phyloP scores from a whole-genome alignment of 257 asterid genomes.

The Paraleonurus japonicus region DNA sequence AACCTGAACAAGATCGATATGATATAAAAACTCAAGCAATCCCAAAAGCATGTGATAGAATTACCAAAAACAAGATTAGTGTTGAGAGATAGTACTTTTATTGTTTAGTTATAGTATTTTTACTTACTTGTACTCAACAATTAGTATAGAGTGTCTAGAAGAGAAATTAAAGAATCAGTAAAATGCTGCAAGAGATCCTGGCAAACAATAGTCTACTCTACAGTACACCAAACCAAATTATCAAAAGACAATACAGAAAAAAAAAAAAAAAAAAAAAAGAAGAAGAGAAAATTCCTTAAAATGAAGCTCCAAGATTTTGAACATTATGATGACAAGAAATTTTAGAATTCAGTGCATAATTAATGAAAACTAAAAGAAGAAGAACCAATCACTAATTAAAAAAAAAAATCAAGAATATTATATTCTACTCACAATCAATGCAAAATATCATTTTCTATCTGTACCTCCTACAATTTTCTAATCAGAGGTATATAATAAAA shows the following conservation, averaged over 20 bases:
- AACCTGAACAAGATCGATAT: constrained; percentile 34
- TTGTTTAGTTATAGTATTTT: too few relatives aligned
- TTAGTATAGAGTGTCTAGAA: too few relatives aligned
- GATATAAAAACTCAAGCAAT: not conserved
- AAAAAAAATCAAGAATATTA: not conserved
- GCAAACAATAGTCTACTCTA: not conserved
- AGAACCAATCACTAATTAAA: not conserved
- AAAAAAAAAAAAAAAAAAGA: too few relatives aligned
- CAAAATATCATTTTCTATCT: not conserved
- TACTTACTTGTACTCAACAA: too few relatives aligned
- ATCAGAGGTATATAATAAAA: not conserved
- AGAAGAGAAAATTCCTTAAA: not conserved
- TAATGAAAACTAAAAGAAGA: too few relatives aligned
- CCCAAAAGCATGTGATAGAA: not conserved
- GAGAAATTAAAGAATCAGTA: too few relatives aligned
- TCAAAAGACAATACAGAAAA: not conserved
- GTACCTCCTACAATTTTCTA: not conserved
- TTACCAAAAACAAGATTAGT: not conserved
- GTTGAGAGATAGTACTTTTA: too few relatives aligned
- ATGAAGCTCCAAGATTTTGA: not conserved
- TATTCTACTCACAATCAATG: not conserved
- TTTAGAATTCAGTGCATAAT: not conserved
- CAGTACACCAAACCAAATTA: constrained; percentile 1
- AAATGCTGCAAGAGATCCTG: too few relatives aligned
- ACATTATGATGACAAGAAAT: not conserved